Evolutionary conservation across 306 rosid species (phyloP).

Genomic region (Rosa lucieae): DNA sequence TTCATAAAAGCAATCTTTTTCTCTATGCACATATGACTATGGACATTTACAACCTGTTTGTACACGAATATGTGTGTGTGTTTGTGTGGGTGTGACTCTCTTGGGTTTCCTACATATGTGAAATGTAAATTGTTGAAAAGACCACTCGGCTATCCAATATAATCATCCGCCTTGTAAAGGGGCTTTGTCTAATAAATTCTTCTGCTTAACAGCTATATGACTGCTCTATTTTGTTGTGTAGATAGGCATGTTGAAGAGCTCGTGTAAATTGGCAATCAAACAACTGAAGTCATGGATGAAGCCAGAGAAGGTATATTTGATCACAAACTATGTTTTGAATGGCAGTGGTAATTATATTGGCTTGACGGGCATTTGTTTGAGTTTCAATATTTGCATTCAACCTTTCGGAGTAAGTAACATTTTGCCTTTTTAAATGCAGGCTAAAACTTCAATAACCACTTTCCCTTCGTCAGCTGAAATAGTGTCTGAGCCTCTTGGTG

Average conservation of each 20-base stretch:
- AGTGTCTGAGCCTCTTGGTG: conserved; percentile 93
- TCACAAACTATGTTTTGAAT: conserved; percentile 12
- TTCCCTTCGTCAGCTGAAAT: conserved; percentile 97
- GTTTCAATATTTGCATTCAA: neutral
- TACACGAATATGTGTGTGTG: neutral
- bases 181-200: neutral
- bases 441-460: conserved; percentile 60
- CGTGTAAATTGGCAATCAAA: conserved; percentile 59
- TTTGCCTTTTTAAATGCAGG: conserved; percentile 47
- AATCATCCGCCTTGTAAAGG: neutral
- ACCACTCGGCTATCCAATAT: neutral
- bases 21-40: neutral
- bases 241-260: conserved; percentile 65
- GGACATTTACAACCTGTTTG: neutral
- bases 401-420: neutral
- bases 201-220: neutral
- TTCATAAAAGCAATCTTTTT: neutral
- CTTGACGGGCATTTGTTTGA: neutral
- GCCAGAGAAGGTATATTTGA: conserved; percentile 70
- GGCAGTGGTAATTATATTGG: neutral
- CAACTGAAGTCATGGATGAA: conserved; percentile 70
- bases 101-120: neutral
- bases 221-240: conserved; percentile 35
- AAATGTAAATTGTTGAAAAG: neutral
- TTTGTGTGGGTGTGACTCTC: neutral